phyloP scores from a whole-genome alignment of 1,284 basidiomycete species.

The Thecaphora thlaspeos region DNA sequence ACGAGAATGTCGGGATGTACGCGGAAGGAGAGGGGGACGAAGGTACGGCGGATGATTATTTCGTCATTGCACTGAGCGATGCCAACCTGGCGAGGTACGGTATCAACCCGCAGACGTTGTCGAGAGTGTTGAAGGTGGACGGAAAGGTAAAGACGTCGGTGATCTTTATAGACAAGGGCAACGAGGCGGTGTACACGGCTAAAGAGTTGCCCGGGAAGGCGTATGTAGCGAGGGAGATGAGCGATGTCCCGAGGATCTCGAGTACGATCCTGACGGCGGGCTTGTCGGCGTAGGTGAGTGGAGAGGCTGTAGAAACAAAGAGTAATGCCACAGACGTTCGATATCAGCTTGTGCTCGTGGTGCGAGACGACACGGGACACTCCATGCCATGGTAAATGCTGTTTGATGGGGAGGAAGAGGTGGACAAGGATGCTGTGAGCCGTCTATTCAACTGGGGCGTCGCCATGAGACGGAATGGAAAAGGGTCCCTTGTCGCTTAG shows the following conservation, averaged over 20 bases:
- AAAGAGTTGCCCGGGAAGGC: slow-evolving; percentile 46
- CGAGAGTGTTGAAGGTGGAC: slow-evolving; percentile 33
- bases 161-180: slow-evolving; percentile 54
- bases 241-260: slow-evolving; percentile 46
- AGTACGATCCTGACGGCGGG: neutral
- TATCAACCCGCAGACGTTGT: slow-evolving; percentile 48
- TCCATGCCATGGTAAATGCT: too few relatives aligned
- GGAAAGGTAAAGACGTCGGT: slow-evolving; percentile 51
- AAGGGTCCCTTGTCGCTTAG: too few relatives aligned
- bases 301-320: too few relatives aligned
- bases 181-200: slow-evolving; percentile 37
- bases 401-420: too few relatives aligned
- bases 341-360: too few relatives aligned
- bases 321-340: too few relatives aligned
- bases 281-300: too few relatives aligned
- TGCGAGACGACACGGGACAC: too few relatives aligned
- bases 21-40: slow-evolving; percentile 19
- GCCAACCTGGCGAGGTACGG: slow-evolving; percentile 58
- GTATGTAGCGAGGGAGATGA: slow-evolving; percentile 44
- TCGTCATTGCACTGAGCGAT: slow-evolving; percentile 58
- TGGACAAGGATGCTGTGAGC: too few relatives aligned
- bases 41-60: slow-evolving; percentile 56
- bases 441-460: too few relatives aligned
- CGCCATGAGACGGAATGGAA: too few relatives aligned
- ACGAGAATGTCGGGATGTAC: neutral